Evolutionary conservation across 768 basidiomycete species (phyloP).

Genomic region (Boletus coccyginus): DNA sequence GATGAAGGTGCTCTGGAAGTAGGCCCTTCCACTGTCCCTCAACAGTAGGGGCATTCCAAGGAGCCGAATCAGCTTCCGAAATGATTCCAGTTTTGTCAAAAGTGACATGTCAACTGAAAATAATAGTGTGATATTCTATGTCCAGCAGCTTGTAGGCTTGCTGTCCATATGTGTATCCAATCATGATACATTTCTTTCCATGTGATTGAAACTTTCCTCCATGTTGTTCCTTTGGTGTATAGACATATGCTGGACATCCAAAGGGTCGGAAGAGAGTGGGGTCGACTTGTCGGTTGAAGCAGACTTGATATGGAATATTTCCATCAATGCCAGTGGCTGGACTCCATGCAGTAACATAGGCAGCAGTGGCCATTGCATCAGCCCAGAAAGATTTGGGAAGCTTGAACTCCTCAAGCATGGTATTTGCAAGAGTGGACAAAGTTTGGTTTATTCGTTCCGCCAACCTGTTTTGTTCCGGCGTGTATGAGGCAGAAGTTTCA

Average conservation of each 20-base stretch:
- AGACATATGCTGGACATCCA: neutral
- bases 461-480: too few relatives aligned
- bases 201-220: too few relatives aligned
- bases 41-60: neutral
- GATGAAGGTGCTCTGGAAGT: too few relatives aligned
- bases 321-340: neutral
- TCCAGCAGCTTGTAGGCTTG: neutral
- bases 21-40: neutral
- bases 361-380: too few relatives aligned
- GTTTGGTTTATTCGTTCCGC: too few relatives aligned
- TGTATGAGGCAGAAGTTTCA: too few relatives aligned
- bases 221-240: neutral
- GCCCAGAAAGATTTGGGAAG: too few relatives aligned
- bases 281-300: neutral
- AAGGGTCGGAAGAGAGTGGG: neutral
- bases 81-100: neutral
- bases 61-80: neutral
- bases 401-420: too few relatives aligned
- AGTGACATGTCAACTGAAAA: neutral
- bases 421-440: too few relatives aligned
- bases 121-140: neutral
- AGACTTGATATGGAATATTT: neutral
- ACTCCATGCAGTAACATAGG: neutral
- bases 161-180: too few relatives aligned
- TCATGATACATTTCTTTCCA: too few relatives aligned